Base-by-base conservation (phyloP, 2,329 filamentous ascomycete genomes). In the Pseudogymnoascus pannorum region DNA sequence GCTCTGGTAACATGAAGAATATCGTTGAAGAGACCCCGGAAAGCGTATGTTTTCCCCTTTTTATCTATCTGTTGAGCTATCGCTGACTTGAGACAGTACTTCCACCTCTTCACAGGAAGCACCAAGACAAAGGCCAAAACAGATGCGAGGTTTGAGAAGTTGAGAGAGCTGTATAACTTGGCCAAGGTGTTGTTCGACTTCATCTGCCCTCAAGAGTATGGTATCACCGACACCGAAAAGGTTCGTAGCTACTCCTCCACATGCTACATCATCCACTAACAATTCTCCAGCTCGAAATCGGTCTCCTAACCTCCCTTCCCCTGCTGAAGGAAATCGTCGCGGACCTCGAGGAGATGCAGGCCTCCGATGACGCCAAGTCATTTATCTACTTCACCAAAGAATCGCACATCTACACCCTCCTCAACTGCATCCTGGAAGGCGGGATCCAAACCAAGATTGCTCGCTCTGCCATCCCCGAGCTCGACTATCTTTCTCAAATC, bases 381-480 rank as follows among this genome's bases (percentile, higher is more conserved):
- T 97, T 97, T 79, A 91, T 97, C 76, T 99, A 99, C 77, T 99
- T 99, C 75, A 99, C 94, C 65, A 99, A 99, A 75, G 94, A 99
- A 75, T 96, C 91, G 0, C 94, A 99, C 73, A 97, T 99, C 65
- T 99, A 99, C 77, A 99, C 94, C 4, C 82, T 99, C 4, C 84
- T 99, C 62, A 99, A 99, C 74, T 97, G 93, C 73, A 97, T 99
- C 68, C 83, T 99, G 24, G 94, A 99, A 74, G 94, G 95, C 64
- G 95, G 94, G 29, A 90, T 99, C 66, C 89, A 95, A 71, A 97
- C 93, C 22, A 99, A 99, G 78, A 97, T 99, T 71, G 89, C 91
- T 68, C 88, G 95, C 36, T 92, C 91, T 70, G 92, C 91, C 40
- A 99, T 99, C 66, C 94, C 94, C 0, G 94, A 99, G 75, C 86